Evolutionary conservation across 495 filamentous ascomycete species (phyloP).

Genomic region (Talaromyces adpressus): DNA sequence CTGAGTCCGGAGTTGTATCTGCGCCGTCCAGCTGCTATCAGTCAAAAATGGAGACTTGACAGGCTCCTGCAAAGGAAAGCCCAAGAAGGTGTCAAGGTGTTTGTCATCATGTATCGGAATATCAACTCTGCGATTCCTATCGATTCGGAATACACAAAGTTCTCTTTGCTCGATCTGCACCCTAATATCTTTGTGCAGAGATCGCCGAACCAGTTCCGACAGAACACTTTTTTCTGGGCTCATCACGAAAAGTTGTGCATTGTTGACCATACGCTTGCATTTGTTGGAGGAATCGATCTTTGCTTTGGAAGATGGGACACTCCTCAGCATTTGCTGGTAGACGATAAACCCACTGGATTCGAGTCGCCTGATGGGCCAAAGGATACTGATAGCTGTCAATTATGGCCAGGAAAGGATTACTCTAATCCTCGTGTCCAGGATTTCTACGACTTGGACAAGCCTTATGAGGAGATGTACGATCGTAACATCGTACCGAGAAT

Average conservation of each 20-base stretch:
- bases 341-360: slow-evolving; percentile 94
- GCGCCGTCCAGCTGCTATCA: slow-evolving; percentile 89
- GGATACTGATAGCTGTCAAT: slow-evolving; percentile 89
- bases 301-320: slow-evolving; percentile 98
- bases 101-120: slow-evolving; percentile 97
- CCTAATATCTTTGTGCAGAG: slow-evolving; percentile 94
- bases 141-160: slow-evolving; percentile 98
- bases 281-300: slow-evolving; percentile 92
- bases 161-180: slow-evolving; percentile 90
- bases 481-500: slow-evolving; percentile 79
- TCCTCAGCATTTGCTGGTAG: slow-evolving; percentile 79
- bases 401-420: slow-evolving; percentile 98
- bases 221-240: slow-evolving; percentile 99
- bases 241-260: slow-evolving; percentile 97
- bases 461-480: slow-evolving; percentile 99
- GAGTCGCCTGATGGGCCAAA: slow-evolving; percentile 69
- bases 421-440: slow-evolving; percentile 93
- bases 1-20: slow-evolving; percentile 94
- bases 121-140: slow-evolving; percentile 97
- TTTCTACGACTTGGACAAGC: slow-evolving; percentile 88
- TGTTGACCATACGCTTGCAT: slow-evolving; percentile 93
- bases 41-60: slow-evolving; percentile 97
- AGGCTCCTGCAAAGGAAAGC: slow-evolving; percentile 91
- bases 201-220: slow-evolving; percentile 94
- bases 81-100: slow-evolving; percentile 92